These are phyloP conservation scores for Pythium rishiriense DNA, from an alignment of 352 stramenopile genomes.

Conservation along the genomic window DNA sequence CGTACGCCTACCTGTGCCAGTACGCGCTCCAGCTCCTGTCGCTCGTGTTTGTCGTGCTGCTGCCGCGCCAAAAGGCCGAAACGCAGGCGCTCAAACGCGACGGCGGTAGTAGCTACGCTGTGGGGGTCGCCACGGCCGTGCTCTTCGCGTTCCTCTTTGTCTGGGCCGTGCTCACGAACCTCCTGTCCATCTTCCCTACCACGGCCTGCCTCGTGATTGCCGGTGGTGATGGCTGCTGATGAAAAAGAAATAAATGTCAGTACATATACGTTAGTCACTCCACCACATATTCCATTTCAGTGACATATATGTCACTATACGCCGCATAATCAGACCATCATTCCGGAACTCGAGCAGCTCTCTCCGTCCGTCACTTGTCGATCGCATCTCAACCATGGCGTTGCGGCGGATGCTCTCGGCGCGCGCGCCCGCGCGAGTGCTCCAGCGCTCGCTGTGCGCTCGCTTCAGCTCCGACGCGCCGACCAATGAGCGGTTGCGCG, in stretches of 20 bases:
- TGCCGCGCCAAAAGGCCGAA: conserved; percentile 37
- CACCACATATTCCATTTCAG: neutral
- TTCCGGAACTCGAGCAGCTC: neutral
- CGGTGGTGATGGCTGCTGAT: conserved; percentile 28
- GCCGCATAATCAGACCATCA: conserved; percentile 22
- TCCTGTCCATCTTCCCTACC: conserved; percentile 34
- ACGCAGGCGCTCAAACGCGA: conserved; percentile 32
- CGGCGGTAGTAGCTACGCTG: conserved; percentile 24
- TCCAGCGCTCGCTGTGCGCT: conserved; percentile 14
- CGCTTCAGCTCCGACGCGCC: conserved; percentile 14
- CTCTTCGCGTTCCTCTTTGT: conserved; percentile 27
- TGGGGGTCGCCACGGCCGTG: conserved; percentile 25
- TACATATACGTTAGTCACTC: too few species aligned
- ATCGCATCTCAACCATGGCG: conserved; percentile 14
- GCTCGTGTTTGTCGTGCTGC: conserved; percentile 32
- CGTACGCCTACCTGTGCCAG: conserved; percentile 31
- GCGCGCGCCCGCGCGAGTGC: conserved; percentile 11
- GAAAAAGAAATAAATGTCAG: neutral
- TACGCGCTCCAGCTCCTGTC: conserved; percentile 32
- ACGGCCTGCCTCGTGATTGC: conserved; percentile 36
- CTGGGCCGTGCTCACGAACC: conserved; percentile 35
- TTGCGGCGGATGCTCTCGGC: conserved; percentile 21
- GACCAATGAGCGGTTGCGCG: conserved; percentile 35
- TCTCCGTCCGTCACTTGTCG: neutral
- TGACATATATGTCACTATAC: neutral